Percentiles rank a stretch among this genome's conserved stretches.
These are phyloP conservation scores for Ganoderma sp. DNA, from an alignment of 1,284 basidiomycete species.

Conservation along the genomic window DNA sequence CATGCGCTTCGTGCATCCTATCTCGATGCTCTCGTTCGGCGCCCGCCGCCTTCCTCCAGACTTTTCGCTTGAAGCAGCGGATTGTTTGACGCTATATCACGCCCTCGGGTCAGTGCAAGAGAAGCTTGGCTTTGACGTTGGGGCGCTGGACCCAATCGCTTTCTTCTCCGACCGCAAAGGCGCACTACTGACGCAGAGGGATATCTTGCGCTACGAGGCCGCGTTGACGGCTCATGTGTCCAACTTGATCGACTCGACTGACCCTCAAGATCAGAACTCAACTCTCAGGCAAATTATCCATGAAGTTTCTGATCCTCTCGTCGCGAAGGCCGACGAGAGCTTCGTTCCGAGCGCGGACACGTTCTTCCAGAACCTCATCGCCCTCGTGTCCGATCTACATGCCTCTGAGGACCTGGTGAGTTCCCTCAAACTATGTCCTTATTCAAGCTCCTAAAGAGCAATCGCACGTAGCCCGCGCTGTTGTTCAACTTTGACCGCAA, in stretches of 20 bases:
- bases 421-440: neutral
- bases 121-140: slow-evolving; percentile 39
- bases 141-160: slow-evolving; percentile 48
- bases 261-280: slow-evolving; percentile 45
- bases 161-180: slow-evolving; percentile 48
- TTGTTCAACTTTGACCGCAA: slow-evolving; percentile 69
- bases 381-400: slow-evolving; percentile 62
- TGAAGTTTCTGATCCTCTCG: slow-evolving; percentile 47
- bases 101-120: slow-evolving; percentile 43
- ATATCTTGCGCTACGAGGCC: slow-evolving; percentile 63
- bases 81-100: slow-evolving; percentile 57
- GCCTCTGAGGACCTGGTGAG: slow-evolving; percentile 56
- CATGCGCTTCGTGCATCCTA: slow-evolving; percentile 64
- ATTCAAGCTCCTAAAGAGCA: too few species aligned
- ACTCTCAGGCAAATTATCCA: slow-evolving; percentile 49
- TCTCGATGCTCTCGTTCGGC: slow-evolving; percentile 50
- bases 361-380: slow-evolving; percentile 52
- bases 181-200: slow-evolving; percentile 57
- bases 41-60: slow-evolving; percentile 56
- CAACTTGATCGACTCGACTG: slow-evolving; percentile 46
- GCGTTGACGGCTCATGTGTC: slow-evolving; percentile 54
- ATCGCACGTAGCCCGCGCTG: slow-evolving; percentile 55
- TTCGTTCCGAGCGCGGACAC: slow-evolving; percentile 37
- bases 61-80: slow-evolving; percentile 63
- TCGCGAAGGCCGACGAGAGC: slow-evolving; percentile 41